These are phyloP conservation scores for Thelephora terrestris DNA, from an alignment of 1,284 basidiomycete species.

Conservation along the genomic window DNA sequence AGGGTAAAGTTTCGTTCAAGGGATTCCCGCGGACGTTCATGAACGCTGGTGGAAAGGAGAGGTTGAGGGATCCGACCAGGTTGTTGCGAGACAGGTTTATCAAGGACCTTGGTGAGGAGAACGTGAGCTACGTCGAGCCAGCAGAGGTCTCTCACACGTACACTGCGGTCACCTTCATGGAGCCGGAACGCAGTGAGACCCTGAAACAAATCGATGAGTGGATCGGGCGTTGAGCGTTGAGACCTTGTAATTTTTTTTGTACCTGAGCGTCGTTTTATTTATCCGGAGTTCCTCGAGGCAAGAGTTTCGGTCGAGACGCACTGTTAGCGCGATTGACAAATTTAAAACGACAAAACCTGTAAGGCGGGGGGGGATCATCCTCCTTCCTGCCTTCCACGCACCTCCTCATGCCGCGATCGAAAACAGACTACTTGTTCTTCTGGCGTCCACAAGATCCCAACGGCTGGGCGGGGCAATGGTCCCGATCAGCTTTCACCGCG, in stretches of 20 bases:
- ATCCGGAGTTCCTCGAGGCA: no score
- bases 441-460: slow-evolving; percentile 29
- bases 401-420: slow-evolving; percentile 3
- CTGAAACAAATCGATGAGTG: slow-evolving; percentile 36
- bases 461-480: slow-evolving; percentile 50
- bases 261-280: no score
- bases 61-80: slow-evolving; percentile 36
- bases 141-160: slow-evolving; percentile 46
- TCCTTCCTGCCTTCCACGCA: no score
- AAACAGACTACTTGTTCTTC: slow-evolving; percentile 31
- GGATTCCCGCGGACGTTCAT: slow-evolving; percentile 47
- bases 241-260: no score
- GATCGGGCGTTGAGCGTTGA: slow-evolving; percentile 15
- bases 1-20: slow-evolving; percentile 27
- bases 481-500: slow-evolving; percentile 33
- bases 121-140: slow-evolving; percentile 36
- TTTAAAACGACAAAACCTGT: no score
- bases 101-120: slow-evolving; percentile 13
- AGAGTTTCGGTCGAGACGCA: no score
- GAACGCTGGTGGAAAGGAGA: slow-evolving; percentile 40
- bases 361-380: no score
- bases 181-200: slow-evolving; percentile 40
- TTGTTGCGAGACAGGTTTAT: slow-evolving; percentile 14
- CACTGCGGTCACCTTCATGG: slow-evolving; percentile 38
- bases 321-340: no score